Conservation (phyloP, 1,139 yeast species). For the Candida neerlandica region DNA sequence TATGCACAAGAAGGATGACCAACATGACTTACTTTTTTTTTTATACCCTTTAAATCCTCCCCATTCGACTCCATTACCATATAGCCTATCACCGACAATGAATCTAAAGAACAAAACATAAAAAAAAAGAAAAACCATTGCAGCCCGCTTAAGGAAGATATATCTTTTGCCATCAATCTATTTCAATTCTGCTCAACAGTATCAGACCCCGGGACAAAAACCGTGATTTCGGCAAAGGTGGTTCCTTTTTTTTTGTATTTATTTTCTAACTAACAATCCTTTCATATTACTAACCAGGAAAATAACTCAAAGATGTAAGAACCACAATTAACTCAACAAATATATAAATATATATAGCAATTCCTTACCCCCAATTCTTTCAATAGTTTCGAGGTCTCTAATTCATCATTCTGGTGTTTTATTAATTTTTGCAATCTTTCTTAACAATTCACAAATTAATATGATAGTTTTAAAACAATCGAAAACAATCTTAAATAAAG, state of each 20-base stretch:
- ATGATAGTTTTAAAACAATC: conserved; percentile 14
- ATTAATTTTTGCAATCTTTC: background rate
- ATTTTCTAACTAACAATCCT: background rate
- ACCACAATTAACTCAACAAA: background rate
- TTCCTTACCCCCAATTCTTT: too few relatives aligned
- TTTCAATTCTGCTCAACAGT: too few relatives aligned
- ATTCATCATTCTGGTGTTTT: background rate
- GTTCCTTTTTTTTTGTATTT: background rate
- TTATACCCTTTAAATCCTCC: too few relatives aligned
- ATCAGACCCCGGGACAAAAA: too few relatives aligned
- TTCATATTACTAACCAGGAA: background rate
- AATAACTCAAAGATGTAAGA: background rate
- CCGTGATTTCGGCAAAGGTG: background rate
- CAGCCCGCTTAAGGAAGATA: too few relatives aligned
- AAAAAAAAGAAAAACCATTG: too few relatives aligned
- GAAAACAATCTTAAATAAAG: conserved; percentile 12
- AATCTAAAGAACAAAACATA: too few relatives aligned
- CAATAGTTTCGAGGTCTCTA: background rate
- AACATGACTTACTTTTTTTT: background rate
- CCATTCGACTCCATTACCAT: too few relatives aligned
- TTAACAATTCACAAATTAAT: background rate
- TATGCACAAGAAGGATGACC: too few relatives aligned
- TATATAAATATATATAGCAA: background rate
- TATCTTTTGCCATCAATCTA: too few relatives aligned
- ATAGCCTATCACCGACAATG: too few relatives aligned